Evolutionary conservation across 257 asterid genomes (phyloP).

Genomic region (Jacaranda mimosifolia): DNA sequence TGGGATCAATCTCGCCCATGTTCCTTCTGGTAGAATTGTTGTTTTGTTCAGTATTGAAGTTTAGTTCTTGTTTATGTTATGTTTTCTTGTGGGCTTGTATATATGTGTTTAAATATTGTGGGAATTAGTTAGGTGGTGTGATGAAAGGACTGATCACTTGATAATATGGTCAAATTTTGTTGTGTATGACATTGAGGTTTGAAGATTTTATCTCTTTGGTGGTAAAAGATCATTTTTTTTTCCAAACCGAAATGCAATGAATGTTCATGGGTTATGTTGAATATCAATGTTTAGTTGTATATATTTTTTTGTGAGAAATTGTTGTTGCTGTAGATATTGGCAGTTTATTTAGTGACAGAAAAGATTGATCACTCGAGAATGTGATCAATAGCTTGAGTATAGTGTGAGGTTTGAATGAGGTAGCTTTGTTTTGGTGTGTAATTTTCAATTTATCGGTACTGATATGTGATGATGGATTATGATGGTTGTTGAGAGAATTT

Average conservation of each 20-base stretch:
- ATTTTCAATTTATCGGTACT: neutral
- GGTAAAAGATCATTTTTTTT: neutral
- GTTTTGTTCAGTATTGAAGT: neutral
- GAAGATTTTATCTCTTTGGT: neutral
- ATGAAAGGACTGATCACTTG: neutral
- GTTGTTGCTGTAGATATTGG: neutral
- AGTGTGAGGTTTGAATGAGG: neutral
- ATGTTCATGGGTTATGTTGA: neutral
- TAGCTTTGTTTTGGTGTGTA: neutral
- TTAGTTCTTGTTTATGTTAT: slow-evolving; percentile 1
- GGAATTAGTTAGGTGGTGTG: neutral
- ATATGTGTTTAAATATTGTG: neutral
- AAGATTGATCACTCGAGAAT: neutral
- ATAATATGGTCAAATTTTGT: neutral
- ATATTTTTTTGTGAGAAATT: neutral
- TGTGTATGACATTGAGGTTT: neutral
- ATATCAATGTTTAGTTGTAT: neutral
- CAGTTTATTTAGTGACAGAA: neutral
- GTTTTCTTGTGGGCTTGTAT: neutral
- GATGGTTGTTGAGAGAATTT: neutral
- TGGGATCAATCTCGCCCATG: slow-evolving; percentile 80
- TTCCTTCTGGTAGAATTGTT: slow-evolving; percentile 69
- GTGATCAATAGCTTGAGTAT: neutral
- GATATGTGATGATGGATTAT: neutral
- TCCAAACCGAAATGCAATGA: neutral